A percentile compares a stretch with the other conserved stretches of the same genome.
phyloP scores from a whole-genome alignment of 768 basidiomycete species.

The Leccinum rimulosum region DNA sequence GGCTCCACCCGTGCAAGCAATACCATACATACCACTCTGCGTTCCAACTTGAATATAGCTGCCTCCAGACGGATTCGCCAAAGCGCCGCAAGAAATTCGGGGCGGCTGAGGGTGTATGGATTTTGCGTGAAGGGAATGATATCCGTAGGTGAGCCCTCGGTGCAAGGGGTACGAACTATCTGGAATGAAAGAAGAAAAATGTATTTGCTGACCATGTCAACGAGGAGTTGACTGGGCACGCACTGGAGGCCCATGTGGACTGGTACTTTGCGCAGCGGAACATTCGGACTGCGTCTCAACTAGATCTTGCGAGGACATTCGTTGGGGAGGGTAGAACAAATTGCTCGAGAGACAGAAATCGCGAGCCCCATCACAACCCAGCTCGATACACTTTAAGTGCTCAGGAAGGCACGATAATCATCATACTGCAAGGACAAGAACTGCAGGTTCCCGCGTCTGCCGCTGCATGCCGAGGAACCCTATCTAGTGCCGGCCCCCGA shows the following conservation, averaged over 20 bases:
- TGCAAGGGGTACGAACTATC: not conserved
- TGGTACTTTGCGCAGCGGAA: not conserved
- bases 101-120: not conserved
- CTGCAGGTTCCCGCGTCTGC: not conserved
- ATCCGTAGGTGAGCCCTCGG: not conserved
- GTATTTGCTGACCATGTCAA: not conserved
- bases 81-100: slow-evolving; percentile 15
- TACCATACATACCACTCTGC: slow-evolving; percentile 19
- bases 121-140: not conserved
- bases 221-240: not conserved
- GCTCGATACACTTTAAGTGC: slow-evolving; percentile 15
- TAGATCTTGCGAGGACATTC: slow-evolving; percentile 6
- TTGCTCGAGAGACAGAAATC: not conserved
- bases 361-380: not conserved
- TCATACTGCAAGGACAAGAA: slow-evolving; percentile 9
- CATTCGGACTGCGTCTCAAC: not conserved
- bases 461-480: slow-evolving; percentile 18
- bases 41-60: slow-evolving; percentile 21
- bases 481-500: slow-evolving; percentile 3
- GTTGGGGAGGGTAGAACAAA: not conserved
- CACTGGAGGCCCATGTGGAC: not conserved
- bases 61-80: slow-evolving; percentile 19
- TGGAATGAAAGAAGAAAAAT: not conserved
- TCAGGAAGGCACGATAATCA: slow-evolving; percentile 4
- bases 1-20: not conserved